Percentiles rank a stretch among this genome's conserved stretches.
Evolutionary conservation across 225 moss, liverwort and hornwort species (phyloP).

Genomic region (Pleurozium schreberi): DNA sequence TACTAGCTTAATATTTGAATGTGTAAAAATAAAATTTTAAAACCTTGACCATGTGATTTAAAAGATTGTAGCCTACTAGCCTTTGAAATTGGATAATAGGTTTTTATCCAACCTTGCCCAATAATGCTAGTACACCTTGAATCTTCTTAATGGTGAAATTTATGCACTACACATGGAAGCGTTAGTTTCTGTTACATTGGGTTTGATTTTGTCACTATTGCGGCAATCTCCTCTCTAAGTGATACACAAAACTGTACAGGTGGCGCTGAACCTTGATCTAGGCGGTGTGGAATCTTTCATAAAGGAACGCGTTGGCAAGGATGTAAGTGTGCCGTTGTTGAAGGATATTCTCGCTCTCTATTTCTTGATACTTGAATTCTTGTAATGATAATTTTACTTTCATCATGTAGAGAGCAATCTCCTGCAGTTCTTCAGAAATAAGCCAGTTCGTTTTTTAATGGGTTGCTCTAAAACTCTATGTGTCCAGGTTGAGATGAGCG

Average conservation of each 20-base stretch:
- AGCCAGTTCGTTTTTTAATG: neutral
- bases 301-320: slow-evolving; percentile 86
- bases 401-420: neutral
- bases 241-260: neutral
- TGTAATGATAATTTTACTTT: neutral
- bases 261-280: slow-evolving; percentile 88
- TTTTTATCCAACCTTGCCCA: no score
- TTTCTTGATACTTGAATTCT: neutral
- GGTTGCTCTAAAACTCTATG: neutral
- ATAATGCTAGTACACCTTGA: no score
- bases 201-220: neutral
- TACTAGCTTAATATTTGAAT: neutral
- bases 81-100: no score
- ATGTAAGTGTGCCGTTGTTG: slow-evolving; percentile 27
- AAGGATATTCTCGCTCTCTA: neutral
- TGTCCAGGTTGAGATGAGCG: slow-evolving; percentile 82
- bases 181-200: neutral
- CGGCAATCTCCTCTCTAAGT: neutral
- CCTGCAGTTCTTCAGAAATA: neutral
- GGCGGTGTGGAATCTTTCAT: slow-evolving; percentile 85
- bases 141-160: no score
- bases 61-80: neutral
- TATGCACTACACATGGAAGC: no score
- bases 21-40: neutral
- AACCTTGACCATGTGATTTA: neutral